Conservation (phyloP, 352 stramenopile species). For the Phytophthora foliorum region DNA sequence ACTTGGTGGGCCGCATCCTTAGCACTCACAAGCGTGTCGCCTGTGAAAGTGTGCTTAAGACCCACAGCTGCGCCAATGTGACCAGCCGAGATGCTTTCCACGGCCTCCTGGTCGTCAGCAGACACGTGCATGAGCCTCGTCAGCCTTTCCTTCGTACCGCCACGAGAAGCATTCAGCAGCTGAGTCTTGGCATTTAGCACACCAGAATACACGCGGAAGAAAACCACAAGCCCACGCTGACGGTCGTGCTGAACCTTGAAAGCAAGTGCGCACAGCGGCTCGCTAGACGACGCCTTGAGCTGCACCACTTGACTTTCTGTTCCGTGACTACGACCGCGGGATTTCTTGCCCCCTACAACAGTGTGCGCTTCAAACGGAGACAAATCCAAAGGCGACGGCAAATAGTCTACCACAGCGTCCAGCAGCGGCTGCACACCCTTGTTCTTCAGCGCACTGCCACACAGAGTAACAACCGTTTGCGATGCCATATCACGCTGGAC, state of each 20-base stretch:
- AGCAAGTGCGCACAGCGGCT: conserved; percentile 65
- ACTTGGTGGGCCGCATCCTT: conserved; percentile 59
- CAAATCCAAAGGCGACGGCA: conserved; percentile 95
- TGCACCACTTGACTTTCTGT: conserved; percentile 35
- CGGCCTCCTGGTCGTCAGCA: conserved; percentile 90
- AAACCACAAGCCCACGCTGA: conserved; percentile 86
- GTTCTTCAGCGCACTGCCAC: conserved; percentile 83
- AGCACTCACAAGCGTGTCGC: conserved; percentile 93
- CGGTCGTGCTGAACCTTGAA: conserved; percentile 89
- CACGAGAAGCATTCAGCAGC: conserved; percentile 79
- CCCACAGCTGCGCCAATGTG: conserved; percentile 94
- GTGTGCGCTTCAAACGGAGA: conserved; percentile 71
- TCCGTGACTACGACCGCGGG: conserved; percentile 12
- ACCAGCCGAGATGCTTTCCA: conserved; percentile 86
- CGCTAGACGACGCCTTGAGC: conserved; percentile 48
- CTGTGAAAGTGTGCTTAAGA: conserved; percentile 93
- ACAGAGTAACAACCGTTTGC: conserved; percentile 62
- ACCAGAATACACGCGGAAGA: conserved; percentile 95
- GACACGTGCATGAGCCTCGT: conserved; percentile 91
- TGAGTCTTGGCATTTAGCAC: conserved; percentile 84
- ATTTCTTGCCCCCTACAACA: conserved; percentile 50
- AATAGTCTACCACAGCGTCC: conserved; percentile 98
- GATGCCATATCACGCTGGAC: conserved; percentile 55
- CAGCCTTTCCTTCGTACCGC: conserved; percentile 64
- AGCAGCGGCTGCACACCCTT: conserved; percentile 97